Percentiles rank a stretch among this genome's conserved stretches.
Conservation (phyloP, 202 grass and related monocot species). For the Carex arenaria region DNA sequence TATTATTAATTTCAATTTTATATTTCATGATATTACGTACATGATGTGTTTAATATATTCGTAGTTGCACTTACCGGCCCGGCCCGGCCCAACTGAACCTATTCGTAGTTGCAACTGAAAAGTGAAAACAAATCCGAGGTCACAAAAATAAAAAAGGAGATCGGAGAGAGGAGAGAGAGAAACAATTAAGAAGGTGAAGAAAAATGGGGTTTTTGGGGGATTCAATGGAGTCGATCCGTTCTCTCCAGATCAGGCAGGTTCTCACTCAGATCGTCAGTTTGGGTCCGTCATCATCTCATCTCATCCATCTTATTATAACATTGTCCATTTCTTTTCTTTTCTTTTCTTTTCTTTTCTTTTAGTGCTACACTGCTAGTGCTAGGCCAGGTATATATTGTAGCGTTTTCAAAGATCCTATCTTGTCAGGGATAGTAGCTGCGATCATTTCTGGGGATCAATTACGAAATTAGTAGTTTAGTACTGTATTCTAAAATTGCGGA, state of each 20-base stretch:
- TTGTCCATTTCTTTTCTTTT: no score
- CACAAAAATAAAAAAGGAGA: no score
- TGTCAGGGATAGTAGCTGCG: neutral
- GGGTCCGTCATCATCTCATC: conserved; percentile 19
- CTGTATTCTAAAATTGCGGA: neutral
- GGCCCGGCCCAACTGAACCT: neutral
- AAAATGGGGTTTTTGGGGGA: conserved; percentile 20
- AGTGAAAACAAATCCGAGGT: neutral
- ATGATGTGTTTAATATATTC: neutral
- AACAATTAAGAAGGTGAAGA: neutral
- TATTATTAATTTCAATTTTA: no score
- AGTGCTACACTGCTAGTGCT: neutral
- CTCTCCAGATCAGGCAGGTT: conserved; percentile 35
- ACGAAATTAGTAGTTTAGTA: neutral
- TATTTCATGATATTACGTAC: no score
- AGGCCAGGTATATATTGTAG: neutral
- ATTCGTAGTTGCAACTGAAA: neutral
- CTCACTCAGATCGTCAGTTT: conserved; percentile 39
- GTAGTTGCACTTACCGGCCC: neutral
- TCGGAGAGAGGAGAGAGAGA: neutral
- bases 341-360: neutral
- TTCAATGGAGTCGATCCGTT: conserved; percentile 26
- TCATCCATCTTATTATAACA: no score
- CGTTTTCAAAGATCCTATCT: neutral
- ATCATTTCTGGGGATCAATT: neutral